Evolutionary conservation across 2,329 filamentous ascomycete genomes (phyloP).

Genomic region (Exophiala sp.): DNA sequence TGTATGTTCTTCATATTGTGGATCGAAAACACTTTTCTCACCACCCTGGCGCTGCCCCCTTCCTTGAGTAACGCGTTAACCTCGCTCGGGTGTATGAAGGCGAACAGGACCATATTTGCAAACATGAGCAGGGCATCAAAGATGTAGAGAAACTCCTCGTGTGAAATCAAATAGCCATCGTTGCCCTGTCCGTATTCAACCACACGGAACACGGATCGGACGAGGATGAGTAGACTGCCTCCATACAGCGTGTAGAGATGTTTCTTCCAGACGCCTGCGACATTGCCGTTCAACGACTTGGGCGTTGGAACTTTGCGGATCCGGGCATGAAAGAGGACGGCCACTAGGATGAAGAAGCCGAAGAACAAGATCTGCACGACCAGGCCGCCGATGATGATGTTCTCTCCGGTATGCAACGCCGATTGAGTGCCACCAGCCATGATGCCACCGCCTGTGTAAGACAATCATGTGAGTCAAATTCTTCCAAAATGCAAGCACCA

Average conservation of each 20-base stretch:
- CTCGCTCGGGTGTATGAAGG: conserved; percentile 11
- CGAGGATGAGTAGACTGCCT: conserved; percentile 30
- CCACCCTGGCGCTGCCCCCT: neutral
- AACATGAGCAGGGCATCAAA: conserved; percentile 34
- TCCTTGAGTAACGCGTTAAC: conserved; percentile 10
- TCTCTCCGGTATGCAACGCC: conserved; percentile 33
- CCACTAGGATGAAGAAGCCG: conserved; percentile 49
- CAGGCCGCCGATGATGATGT: conserved; percentile 43
- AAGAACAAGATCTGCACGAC: conserved; percentile 54
- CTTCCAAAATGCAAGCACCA: too few species aligned
- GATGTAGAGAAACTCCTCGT: conserved; percentile 34
- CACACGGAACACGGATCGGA: conserved; percentile 33
- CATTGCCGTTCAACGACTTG: neutral
- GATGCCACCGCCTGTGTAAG: conserved; percentile 12
- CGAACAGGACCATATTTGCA: conserved; percentile 9
- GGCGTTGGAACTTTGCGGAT: conserved; percentile 3
- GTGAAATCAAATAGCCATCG: conserved; percentile 32
- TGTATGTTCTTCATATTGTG: neutral
- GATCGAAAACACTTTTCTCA: neutral
- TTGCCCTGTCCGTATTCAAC: conserved; percentile 34
- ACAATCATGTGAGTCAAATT: neutral
- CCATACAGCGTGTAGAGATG: conserved; percentile 34
- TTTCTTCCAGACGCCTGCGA: conserved; percentile 32
- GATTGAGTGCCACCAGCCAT: conserved; percentile 17
- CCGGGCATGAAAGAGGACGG: conserved; percentile 26